Evolutionary conservation across 495 filamentous ascomycete genomes (phyloP).

Genomic region (Penicillium argentinense): DNA sequence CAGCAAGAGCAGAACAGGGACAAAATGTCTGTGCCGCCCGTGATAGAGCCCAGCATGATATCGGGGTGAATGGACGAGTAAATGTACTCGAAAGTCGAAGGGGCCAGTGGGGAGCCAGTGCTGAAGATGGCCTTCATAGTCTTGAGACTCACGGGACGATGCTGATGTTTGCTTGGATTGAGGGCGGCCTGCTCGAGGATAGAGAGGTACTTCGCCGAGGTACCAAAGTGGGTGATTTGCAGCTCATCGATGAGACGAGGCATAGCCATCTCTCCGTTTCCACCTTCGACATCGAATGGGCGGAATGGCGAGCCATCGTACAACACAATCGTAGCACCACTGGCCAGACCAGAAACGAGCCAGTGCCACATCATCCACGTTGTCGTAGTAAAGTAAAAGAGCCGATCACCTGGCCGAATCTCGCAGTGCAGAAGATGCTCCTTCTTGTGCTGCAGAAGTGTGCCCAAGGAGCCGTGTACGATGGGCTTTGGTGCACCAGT

Average conservation of each 20-base stretch:
- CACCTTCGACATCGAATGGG: constrained; percentile 50
- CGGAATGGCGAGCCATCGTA: constrained; percentile 91
- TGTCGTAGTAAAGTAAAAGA: constrained; percentile 86
- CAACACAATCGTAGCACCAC: constrained; percentile 75
- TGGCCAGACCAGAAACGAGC: constrained; percentile 79
- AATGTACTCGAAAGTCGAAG: constrained; percentile 88
- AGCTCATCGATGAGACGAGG: constrained; percentile 66
- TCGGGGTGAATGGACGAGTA: constrained; percentile 73
- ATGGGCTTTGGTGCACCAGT: constrained; percentile 93
- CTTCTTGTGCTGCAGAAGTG: constrained; percentile 91
- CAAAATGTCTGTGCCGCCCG: constrained; percentile 90
- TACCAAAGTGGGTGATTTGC: constrained; percentile 86
- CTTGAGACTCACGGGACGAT: constrained; percentile 52
- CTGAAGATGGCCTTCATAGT: constrained; percentile 78
- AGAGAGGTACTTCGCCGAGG: constrained; percentile 89
- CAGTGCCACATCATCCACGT: constrained; percentile 99
- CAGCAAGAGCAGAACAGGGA: constrained; percentile 88
- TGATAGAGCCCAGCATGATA: constrained; percentile 81
- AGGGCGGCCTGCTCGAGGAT: constrained; percentile 80
- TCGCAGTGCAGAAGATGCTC: constrained; percentile 84
- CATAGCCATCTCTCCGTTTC: constrained; percentile 67
- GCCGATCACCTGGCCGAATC: constrained; percentile 61
- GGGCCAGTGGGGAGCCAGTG: constrained; percentile 87
- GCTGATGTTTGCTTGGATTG: constrained; percentile 55
- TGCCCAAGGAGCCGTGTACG: constrained; percentile 84